Percentiles rank a stretch among this genome's conserved stretches.
Conservation (phyloP, 768 basidiomycete species). For the Hygrocybe coccinea region DNA sequence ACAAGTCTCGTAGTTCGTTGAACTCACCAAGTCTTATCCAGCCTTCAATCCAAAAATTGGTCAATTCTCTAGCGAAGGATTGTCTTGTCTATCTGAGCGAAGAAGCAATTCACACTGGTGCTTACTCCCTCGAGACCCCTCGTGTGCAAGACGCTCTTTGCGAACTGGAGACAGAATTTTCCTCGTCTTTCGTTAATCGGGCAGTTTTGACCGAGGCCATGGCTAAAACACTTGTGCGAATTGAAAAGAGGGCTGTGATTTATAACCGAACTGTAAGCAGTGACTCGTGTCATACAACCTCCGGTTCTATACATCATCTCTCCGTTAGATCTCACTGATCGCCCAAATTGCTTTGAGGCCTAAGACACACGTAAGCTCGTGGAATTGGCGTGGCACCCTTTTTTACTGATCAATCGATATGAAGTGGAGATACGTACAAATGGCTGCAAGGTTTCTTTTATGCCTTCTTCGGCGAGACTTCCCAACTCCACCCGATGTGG, state of each 20-base stretch:
- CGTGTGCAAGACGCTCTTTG: slow-evolving; percentile 45
- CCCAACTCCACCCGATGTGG: slow-evolving; percentile 47
- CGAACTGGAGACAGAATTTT: slow-evolving; percentile 49
- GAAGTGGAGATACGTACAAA: slow-evolving; percentile 83
- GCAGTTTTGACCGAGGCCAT: slow-evolving; percentile 42
- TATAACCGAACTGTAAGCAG: slow-evolving; percentile 47
- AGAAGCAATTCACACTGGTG: slow-evolving; percentile 59
- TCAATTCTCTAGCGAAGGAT: slow-evolving; percentile 58
- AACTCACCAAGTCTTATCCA: slow-evolving; percentile 22
- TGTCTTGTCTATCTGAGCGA: slow-evolving; percentile 56
- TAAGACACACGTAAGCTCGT: slow-evolving; percentile 61
- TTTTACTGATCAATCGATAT: slow-evolving; percentile 9
- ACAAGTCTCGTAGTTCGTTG: background rate
- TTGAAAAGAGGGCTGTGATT: slow-evolving; percentile 40
- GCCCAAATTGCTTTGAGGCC: slow-evolving; percentile 56
- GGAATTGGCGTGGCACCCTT: slow-evolving; percentile 3
- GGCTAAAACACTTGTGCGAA: slow-evolving; percentile 39
- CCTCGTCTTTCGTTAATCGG: slow-evolving; percentile 37
- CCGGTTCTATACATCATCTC: background rate
- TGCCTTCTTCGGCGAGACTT: slow-evolving; percentile 62
- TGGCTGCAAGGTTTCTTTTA: slow-evolving; percentile 56
- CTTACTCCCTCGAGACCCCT: slow-evolving; percentile 47
- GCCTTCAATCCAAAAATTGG: slow-evolving; percentile 75
- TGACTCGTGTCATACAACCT: background rate
- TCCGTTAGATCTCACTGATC: slow-evolving; percentile 51